Conservation (phyloP, 257 asterid genomes). For the Solanum paucissectum region DNA sequence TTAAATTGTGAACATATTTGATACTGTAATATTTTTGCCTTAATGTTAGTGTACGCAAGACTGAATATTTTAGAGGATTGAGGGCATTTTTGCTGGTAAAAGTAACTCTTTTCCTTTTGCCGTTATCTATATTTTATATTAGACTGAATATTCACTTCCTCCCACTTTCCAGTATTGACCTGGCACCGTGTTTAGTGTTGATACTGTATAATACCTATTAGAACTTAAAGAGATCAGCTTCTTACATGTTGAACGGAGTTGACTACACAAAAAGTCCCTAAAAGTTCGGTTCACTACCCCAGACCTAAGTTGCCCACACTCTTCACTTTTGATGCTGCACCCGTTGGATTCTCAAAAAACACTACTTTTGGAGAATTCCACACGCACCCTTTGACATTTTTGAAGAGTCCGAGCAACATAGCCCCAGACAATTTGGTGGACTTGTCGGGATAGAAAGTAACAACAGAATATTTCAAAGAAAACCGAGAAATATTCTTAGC, state of each 20-base stretch:
- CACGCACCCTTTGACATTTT: not conserved
- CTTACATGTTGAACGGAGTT: not conserved
- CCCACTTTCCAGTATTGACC: not conserved
- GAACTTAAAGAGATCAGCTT: not conserved
- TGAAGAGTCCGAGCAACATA: not conserved
- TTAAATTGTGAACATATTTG: not conserved
- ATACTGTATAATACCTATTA: not conserved
- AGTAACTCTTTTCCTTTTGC: not conserved
- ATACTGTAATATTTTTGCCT: not conserved
- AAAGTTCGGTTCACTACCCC: not conserved
- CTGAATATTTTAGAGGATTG: not conserved
- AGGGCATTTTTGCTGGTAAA: not conserved
- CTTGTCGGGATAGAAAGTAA: not conserved
- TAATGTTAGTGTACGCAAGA: not conserved
- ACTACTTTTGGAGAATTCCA: not conserved
- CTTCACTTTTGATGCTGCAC: not conserved
- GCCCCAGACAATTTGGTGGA: not conserved
- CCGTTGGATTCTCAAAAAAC: not conserved
- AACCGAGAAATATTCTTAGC: not conserved
- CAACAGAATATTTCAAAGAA: not conserved
- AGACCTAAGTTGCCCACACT: not conserved
- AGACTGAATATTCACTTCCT: not conserved
- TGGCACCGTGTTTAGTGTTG: not conserved
- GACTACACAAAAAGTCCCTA: not conserved
- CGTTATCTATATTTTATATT: not conserved